phyloP scores from a whole-genome alignment of 179 eudicot genomes.

The Spergularia azorica region DNA sequence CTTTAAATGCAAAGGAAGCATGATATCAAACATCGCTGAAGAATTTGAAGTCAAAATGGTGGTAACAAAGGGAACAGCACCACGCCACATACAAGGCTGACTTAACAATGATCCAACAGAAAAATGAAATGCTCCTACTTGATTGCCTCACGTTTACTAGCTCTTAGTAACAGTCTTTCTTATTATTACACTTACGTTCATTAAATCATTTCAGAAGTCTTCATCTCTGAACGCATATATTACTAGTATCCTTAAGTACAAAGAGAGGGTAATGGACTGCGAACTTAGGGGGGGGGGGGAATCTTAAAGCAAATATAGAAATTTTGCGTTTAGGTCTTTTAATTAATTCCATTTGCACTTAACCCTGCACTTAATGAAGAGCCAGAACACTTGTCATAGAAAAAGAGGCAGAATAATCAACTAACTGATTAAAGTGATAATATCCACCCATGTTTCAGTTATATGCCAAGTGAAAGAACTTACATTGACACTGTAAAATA shows the following conservation, averaged over 20 bases:
- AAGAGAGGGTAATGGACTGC: background rate
- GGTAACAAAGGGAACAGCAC: background rate
- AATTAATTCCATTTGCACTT: background rate
- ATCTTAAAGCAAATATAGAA: background rate
- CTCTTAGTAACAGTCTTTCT: background rate
- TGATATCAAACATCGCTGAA: conserved; percentile 4
- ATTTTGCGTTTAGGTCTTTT: background rate
- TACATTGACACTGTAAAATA: conserved; percentile 80
- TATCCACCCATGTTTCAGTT: background rate
- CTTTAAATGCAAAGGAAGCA: conserved; percentile 39
- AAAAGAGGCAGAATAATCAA: background rate
- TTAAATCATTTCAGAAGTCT: background rate
- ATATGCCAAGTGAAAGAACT: conserved; percentile 32
- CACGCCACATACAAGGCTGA: background rate
- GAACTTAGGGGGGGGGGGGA: no score
- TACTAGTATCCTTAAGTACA: no score
- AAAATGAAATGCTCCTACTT: background rate
- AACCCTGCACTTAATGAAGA: background rate
- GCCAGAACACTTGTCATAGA: conserved; percentile 6
- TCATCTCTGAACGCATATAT: background rate
- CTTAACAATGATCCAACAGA: conserved; percentile 3
- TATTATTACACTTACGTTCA: background rate
- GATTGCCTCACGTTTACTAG: background rate
- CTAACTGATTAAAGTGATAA: background rate
- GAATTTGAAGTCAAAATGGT: background rate